Base-by-base conservation (phyloP, 192 early-diverging fungal genomes). In the Podila horticola region DNA sequence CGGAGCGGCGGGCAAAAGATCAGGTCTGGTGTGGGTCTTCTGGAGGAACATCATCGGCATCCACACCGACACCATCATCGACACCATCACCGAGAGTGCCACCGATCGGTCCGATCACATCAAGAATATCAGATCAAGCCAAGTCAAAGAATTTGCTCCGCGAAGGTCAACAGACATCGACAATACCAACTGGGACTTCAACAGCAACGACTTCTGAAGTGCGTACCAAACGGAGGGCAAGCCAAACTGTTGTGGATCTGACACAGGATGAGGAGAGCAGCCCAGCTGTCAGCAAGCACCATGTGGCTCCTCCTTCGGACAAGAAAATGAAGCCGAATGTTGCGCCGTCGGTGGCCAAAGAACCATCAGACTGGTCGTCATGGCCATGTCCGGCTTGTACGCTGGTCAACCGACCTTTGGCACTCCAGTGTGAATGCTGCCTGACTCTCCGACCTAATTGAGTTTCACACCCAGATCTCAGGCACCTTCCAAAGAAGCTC, bases 11-110 rank as follows among this genome's bases (percentile, higher is more conserved):
- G 26, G 71, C 68, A 55, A 76, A 69, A 66, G 94, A 94, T 82
- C 67, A 79, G 5, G 34, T 91, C 1, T 94, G 93, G 93, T 94
- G 94, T 70, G 92, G 92, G n/a, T 71, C 69, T 29, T 69, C 74
- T 45, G 41, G 13, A 45, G 52, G 24, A 55, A 2, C 52, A 55
- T 55, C 22, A 5, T 45, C 13, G n/a, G 52, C 52, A 5, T n/a
- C 52, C 2, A 26, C 52, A 55, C 8, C 51, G 7, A 15, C 13
- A 20, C 19, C 22, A 12, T 52, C 51, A 52, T 20, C 52, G 9
- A 22, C 4, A 22, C 22, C 24, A 55, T 55, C 52, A 55, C 52
- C 52, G 9, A 24, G 7, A 55, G 4, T 55, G 22, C n/a, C 20
- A 22, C 20, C 67, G 41, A 24, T 49, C 11, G 17, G n/a, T 50